Evolutionary conservation across 139 green algal genomes (phyloP).

Genomic region (Coccomyxa sp.): DNA sequence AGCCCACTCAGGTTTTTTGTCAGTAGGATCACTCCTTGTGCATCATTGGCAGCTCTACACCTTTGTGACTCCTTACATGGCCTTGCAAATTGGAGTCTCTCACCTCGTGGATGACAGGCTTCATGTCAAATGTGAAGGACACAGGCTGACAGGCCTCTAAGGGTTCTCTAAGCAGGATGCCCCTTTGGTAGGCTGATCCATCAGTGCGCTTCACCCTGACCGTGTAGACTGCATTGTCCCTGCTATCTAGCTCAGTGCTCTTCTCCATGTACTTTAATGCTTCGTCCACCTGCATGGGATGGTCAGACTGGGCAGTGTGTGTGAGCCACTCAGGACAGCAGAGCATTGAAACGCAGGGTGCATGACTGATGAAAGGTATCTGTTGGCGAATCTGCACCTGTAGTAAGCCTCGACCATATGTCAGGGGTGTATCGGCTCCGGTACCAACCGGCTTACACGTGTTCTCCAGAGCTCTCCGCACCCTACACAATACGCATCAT

Average conservation of each 20-base stretch:
- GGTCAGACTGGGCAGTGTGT: too few relatives aligned
- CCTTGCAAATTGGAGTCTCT: too few relatives aligned
- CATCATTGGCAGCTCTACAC: too few relatives aligned
- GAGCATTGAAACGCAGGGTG: too few relatives aligned
- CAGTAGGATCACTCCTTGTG: too few relatives aligned
- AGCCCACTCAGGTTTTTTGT: too few relatives aligned
- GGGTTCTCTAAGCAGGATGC: slow-evolving; percentile 79
- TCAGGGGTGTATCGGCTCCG: slow-evolving; percentile 53
- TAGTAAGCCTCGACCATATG: slow-evolving; percentile 79
- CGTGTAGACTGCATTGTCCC: slow-evolving; percentile 46
- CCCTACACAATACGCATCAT: too few relatives aligned
- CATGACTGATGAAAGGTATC: neutral
- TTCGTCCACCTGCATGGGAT: slow-evolving; percentile 61
- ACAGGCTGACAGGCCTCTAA: slow-evolving; percentile 39
- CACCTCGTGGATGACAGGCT: slow-evolving; percentile 67
- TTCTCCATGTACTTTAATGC: slow-evolving; percentile 71
- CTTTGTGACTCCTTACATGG: too few relatives aligned
- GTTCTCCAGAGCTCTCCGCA: slow-evolving; percentile 63
- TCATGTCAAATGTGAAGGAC: slow-evolving; percentile 56
- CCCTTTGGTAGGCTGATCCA: slow-evolving; percentile 28
- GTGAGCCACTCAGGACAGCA: too few relatives aligned
- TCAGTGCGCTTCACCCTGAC: slow-evolving; percentile 41
- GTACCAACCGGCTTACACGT: slow-evolving; percentile 46
- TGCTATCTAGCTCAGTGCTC: slow-evolving; percentile 28
- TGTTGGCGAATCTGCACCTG: slow-evolving; percentile 43